These are phyloP conservation scores for Penicillium verrucosum DNA, from an alignment of 2,329 filamentous ascomycete genomes.

Conservation along the genomic window DNA sequence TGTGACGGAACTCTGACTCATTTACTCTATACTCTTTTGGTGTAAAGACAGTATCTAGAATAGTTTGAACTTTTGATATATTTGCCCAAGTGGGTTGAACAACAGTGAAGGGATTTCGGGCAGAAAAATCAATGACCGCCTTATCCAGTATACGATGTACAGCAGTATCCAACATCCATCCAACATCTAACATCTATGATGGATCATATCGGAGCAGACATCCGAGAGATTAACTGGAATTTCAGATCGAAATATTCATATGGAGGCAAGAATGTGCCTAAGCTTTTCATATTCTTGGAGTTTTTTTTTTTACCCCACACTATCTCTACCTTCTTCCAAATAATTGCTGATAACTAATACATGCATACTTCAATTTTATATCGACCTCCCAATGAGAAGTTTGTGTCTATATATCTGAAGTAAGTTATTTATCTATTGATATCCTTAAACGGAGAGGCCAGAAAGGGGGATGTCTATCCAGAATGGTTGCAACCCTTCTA, in stretches of 20 bases:
- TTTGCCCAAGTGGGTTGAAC: not conserved
- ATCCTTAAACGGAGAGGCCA: not conserved
- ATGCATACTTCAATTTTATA: not conserved
- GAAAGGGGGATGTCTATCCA: too few relatives aligned
- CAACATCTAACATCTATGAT: not conserved
- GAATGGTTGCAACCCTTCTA: too few relatives aligned
- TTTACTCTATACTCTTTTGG: not conserved
- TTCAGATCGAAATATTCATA: not conserved
- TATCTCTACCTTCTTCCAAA: not conserved
- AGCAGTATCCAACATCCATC: not conserved
- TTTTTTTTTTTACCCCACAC: not conserved
- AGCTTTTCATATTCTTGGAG: not conserved
- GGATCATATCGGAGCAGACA: not conserved
- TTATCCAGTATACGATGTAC: not conserved
- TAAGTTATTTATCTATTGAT: not conserved
- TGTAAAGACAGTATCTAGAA: not conserved
- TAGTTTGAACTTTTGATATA: not conserved
- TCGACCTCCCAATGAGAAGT: not conserved
- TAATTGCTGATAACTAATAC: not conserved
- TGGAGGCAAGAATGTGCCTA: not conserved
- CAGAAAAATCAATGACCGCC: not conserved
- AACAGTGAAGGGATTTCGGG: not conserved
- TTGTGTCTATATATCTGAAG: not conserved
- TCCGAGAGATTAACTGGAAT: not conserved
- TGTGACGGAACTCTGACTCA: not conserved